Evolutionary conservation across 176 grass and related monocot species (phyloP).

Genomic region (Aegilops sharonensis): DNA sequence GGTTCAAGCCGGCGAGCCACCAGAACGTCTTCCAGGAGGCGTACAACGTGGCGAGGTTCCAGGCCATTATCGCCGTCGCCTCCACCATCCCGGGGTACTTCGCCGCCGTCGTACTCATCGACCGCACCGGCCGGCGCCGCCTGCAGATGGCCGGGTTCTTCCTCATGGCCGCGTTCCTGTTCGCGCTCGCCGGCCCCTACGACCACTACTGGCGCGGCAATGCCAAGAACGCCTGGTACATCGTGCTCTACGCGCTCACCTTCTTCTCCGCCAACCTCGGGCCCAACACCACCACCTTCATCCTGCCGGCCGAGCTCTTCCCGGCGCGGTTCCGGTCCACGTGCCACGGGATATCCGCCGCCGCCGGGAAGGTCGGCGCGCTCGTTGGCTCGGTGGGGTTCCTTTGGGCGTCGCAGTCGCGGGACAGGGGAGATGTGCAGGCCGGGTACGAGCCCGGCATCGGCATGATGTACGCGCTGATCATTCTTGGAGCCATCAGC

Average conservation of each 20-base stretch:
- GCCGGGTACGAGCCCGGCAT: constrained; percentile 29
- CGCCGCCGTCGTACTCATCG: constrained; percentile 50
- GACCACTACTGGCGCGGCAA: constrained; percentile 50
- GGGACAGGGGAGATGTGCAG: background rate
- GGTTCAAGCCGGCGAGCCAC: background rate
- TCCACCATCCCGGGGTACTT: constrained; percentile 60
- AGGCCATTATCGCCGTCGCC: constrained; percentile 51
- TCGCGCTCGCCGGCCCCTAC: constrained; percentile 53
- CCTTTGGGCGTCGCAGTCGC: constrained; percentile 48
- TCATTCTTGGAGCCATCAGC: constrained; percentile 55
- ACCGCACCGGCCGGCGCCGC: constrained; percentile 34
- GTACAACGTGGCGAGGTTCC: constrained; percentile 50
- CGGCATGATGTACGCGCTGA: constrained; percentile 52
- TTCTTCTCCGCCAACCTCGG: constrained; percentile 80
- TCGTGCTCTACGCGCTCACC: constrained; percentile 60
- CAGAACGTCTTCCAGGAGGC: constrained; percentile 55
- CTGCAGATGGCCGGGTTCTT: constrained; percentile 62
- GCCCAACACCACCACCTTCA: constrained; percentile 72
- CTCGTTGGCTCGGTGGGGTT: constrained; percentile 45
- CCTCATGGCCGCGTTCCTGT: constrained; percentile 61
- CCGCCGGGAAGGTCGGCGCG: constrained; percentile 43
- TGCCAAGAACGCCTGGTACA: constrained; percentile 29
- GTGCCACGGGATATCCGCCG: constrained; percentile 62
- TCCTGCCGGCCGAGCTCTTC: constrained; percentile 68
- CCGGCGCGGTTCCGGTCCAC: constrained; percentile 49